phyloP scores from a whole-genome alignment of 2,329 filamentous ascomycete species.

The Parastagonospora nodorum region DNA sequence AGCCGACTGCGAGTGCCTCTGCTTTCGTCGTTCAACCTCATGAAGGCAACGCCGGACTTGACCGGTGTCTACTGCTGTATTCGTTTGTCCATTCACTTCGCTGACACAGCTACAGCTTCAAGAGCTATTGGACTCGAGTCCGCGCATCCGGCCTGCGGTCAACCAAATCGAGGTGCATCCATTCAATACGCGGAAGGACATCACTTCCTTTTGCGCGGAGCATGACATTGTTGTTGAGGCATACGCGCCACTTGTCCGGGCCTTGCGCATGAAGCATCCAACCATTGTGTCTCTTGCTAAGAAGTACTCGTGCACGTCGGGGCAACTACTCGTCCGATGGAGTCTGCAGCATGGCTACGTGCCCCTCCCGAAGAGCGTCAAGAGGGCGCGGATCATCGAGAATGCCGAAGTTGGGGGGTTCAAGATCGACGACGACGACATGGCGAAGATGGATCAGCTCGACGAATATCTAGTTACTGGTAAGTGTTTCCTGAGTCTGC shows the following conservation, averaged over 20 bases:
- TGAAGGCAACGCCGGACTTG: too few relatives aligned
- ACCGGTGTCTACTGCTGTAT: too few relatives aligned
- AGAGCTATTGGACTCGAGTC: constrained; percentile 68
- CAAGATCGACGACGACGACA: constrained; percentile 66
- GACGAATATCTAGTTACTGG: constrained; percentile 74
- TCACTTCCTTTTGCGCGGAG: constrained; percentile 68
- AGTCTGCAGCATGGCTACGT: constrained; percentile 75
- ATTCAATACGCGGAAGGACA: constrained; percentile 74
- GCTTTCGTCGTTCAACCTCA: too few relatives aligned
- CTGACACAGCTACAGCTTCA: constrained; percentile 58
- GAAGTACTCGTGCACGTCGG: constrained; percentile 72
- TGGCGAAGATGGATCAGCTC: constrained; percentile 65
- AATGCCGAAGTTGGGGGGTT: constrained; percentile 68
- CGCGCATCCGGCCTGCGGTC: constrained; percentile 67
- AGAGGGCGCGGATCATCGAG: constrained; percentile 64
- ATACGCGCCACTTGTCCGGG: constrained; percentile 77
- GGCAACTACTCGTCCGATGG: constrained; percentile 79
- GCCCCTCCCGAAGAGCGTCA: constrained; percentile 74
- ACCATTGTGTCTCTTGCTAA: constrained; percentile 65
- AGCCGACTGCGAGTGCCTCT: too few relatives aligned
- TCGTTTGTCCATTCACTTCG: neutral
- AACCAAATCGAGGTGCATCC: constrained; percentile 83
- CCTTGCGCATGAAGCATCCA: constrained; percentile 70
- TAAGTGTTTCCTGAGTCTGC: constrained; percentile 15
- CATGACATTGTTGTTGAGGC: constrained; percentile 75